Evolutionary conservation across 345 rosid genomes (phyloP).

Genomic region (Angophora floribunda): DNA sequence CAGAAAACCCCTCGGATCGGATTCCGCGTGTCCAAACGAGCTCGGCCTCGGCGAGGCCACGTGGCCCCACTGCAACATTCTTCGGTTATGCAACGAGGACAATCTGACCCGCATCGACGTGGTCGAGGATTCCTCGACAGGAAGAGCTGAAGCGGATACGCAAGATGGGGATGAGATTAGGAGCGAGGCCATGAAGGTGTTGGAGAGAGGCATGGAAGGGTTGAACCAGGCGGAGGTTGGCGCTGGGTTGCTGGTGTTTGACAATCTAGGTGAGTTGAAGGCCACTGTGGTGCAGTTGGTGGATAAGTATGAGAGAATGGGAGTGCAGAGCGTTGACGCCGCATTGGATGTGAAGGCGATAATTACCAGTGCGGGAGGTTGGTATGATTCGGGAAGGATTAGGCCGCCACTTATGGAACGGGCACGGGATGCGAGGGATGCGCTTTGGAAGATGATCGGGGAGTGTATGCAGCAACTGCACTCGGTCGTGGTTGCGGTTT

Average conservation of each 20-base stretch:
- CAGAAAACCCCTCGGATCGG: constrained; percentile 60
- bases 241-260: constrained; percentile 91
- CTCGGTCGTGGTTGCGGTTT: constrained; percentile 72
- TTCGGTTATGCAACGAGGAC: constrained; percentile 66
- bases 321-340: constrained; percentile 59
- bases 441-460: constrained; percentile 85
- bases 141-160: constrained; percentile 60
- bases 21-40: constrained; percentile 55
- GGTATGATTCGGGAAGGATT: constrained; percentile 87
- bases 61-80: constrained; percentile 73
- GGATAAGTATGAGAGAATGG: constrained; percentile 66
- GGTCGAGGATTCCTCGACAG: too few species aligned
- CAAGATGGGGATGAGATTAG: constrained; percentile 66
- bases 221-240: constrained; percentile 97
- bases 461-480: constrained; percentile 83
- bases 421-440: constrained; percentile 78
- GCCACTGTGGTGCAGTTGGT: constrained; percentile 72
- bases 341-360: constrained; percentile 96
- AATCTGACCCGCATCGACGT: constrained; percentile 63
- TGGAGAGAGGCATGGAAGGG: constrained; percentile 96
- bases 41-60: constrained; percentile 92
- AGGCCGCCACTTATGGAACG: constrained; percentile 92
- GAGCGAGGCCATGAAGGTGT: constrained; percentile 68
- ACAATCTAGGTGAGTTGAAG: constrained; percentile 83
- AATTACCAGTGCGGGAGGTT: constrained; percentile 38